Evolutionary conservation across 192 early-diverging fungal species (phyloP), one percentile per base, ranked within the genome.

Genomic region (Linnemannia schmuckeri): DNA sequence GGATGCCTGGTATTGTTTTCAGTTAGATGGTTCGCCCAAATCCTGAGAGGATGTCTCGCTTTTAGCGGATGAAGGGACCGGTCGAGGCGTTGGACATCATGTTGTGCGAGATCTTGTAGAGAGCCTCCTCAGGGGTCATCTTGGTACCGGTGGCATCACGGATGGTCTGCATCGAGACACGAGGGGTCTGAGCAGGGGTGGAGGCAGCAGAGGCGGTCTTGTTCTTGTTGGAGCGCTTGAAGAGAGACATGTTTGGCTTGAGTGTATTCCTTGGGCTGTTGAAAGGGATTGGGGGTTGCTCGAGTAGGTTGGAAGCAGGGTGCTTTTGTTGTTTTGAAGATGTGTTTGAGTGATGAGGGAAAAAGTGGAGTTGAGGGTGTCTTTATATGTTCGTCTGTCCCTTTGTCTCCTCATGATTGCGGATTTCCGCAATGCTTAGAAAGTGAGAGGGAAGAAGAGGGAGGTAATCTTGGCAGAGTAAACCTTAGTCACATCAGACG

Each of bases 141-240:
- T 63, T 63, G 61, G 27, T 63, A 13, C 61, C 27, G 12, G 61
- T 12, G 27, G 61, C 3, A 13, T 63, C 61, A 22, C 61, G 61
- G 61, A 63, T 63, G 61, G 61, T 30, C 12, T 30, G 61, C 41
- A 82, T 77, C n/a, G 81, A 82, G 42, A 70, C 6, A 9, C 81
- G 81, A 77, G 81, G 81, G 27, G 75, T 82, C 55, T 82, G 81
- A 12, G 61, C 24, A 9, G 54, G 54, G 54, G 54, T 57, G 4
- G 54, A 57, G 54, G 54, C 20, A 57, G 54, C 75, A 22, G 81
- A 82, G 55, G 81, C 52, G 22, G 75, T 70, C 74, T 81, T 70
- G 75, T 77, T 82, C 81, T 82, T 82, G 70, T 76, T 72, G 46
- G 81, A 82, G 46, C n/a, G 46, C 81, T 77, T 82, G 81, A 82